phyloP scores from a whole-genome alignment of 768 basidiomycete species.

The Cyclocybe cylindracea region DNA sequence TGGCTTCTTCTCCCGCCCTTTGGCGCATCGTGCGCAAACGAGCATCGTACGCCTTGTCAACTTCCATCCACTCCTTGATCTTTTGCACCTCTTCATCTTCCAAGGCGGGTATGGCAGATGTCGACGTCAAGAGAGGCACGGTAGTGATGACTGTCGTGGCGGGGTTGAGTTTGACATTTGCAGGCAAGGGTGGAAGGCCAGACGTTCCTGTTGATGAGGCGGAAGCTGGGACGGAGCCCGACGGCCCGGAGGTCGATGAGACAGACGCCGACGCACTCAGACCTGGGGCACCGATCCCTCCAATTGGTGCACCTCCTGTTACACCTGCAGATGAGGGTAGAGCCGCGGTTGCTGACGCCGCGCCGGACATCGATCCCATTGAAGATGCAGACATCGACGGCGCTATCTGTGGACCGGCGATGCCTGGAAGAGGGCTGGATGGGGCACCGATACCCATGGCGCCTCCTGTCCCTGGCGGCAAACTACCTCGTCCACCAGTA shows the following conservation, averaged over 20 bases:
- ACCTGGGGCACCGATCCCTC: no score
- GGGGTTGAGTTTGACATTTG: slow-evolving; percentile 50
- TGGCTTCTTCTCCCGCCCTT: slow-evolving; percentile 52
- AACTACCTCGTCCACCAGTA: no score
- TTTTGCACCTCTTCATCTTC: slow-evolving; percentile 47
- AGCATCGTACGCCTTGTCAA: slow-evolving; percentile 60
- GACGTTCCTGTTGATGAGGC: slow-evolving; percentile 14
- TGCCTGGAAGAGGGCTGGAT: slow-evolving; percentile 8
- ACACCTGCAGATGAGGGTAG: neutral
- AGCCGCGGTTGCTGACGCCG: neutral
- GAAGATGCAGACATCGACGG: slow-evolving; percentile 7
- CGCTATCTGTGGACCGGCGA: neutral
- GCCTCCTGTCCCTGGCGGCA: neutral
- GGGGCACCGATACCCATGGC: neutral
- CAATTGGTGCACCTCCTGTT: no score
- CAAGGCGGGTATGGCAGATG: slow-evolving; percentile 55
- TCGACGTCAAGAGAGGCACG: slow-evolving; percentile 60
- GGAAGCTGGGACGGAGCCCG: neutral
- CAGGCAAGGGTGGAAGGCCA: slow-evolving; percentile 38
- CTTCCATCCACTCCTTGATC: slow-evolving; percentile 64
- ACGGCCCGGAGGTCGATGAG: neutral
- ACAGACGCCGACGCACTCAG: no score
- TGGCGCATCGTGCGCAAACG: slow-evolving; percentile 49
- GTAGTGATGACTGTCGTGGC: slow-evolving; percentile 59
- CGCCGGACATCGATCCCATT: neutral